phyloP scores from a whole-genome alignment of 2,329 filamentous ascomycete species.

The Pezicula radicicola region DNA sequence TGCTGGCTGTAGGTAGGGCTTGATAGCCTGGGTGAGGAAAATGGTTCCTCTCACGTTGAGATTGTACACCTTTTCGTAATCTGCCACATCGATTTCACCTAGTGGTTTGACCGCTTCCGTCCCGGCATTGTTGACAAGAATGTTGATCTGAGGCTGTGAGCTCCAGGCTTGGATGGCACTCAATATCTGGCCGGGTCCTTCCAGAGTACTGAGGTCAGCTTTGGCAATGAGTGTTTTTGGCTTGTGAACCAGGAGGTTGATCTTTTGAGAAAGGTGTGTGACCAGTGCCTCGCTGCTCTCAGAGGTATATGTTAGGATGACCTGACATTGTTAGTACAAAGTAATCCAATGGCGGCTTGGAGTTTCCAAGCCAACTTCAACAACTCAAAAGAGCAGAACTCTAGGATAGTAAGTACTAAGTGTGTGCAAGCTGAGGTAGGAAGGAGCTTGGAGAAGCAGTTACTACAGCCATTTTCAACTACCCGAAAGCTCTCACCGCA shows the following conservation, averaged over 20 bases:
- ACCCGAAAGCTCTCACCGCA: too few species aligned
- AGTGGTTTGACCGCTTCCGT: conserved; percentile 21
- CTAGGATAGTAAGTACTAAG: too few species aligned
- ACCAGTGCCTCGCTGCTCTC: background rate
- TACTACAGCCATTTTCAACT: too few species aligned
- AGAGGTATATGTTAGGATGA: conserved; percentile 3
- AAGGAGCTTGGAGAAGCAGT: too few species aligned
- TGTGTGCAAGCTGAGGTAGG: too few species aligned
- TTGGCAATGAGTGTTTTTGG: conserved; percentile 60
- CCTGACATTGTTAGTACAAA: background rate
- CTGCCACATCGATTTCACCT: conserved; percentile 41
- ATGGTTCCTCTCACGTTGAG: conserved; percentile 59
- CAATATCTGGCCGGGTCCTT: conserved; percentile 56
- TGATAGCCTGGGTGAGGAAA: conserved; percentile 11
- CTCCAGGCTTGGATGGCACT: conserved; percentile 39
- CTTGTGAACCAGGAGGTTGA: conserved; percentile 43
- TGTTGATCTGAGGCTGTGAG: conserved; percentile 51
- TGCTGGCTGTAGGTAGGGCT: conserved; percentile 6
- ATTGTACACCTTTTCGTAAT: conserved; percentile 70
- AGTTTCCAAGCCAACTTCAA: too few species aligned
- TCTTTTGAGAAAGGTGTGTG: background rate
- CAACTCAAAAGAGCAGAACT: too few species aligned
- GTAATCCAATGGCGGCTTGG: too few species aligned
- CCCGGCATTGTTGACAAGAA: conserved; percentile 83
- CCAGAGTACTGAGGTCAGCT: conserved; percentile 63